Evolutionary conservation across 2,329 filamentous ascomycete species (phyloP), one percentile per base, ranked within the genome.

Genomic region (Graphium sp.): DNA sequence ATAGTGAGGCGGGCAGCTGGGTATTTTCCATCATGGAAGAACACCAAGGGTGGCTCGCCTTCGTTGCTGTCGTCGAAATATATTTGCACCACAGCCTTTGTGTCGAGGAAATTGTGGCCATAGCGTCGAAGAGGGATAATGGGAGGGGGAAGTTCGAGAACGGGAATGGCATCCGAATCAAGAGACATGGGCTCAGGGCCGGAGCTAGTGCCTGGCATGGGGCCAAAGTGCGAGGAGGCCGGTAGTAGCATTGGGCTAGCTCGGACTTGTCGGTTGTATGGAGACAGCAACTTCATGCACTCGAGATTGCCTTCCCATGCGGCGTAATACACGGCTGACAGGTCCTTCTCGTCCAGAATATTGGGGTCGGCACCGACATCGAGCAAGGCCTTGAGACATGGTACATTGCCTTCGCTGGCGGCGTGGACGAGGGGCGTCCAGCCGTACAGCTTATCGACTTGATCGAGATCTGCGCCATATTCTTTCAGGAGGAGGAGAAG

Each of bases 361-460:
- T 74, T 75, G 2, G 78, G 68, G 41, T 91, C 72, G 4, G 78
- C 85, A 6, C 79, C 77, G 36, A 79, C 71, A 30, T 83, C 71
- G 8, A 98, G 61, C 4, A 98, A 62, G 2, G 75, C 80, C 39
- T 83, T 70, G 24, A 98, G 60, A 44, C 85, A 94, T 16, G 79
- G 74, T 2, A 94, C 78, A 46, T 93, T 91, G 14, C 89, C 89
- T 55, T 98, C 89, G 46, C 85, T 93, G 7, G 89, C 89, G 3
- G 89, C 87, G 48, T 98, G 87, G 32, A 98, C 89, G 5, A 98
- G 61, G 0, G 89, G 85, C 3, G 89, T 95, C 89, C 89, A 98
- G 35, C 87, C 83, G 41, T 95, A 95, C 11, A 98, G 63, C 52
- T 93, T 95, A 51, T 98, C 89, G 18, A 82, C 64, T 48, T 95